phyloP scores from a whole-genome alignment of 2,329 filamentous ascomycete genomes.

The Epichloe uncinata region DNA sequence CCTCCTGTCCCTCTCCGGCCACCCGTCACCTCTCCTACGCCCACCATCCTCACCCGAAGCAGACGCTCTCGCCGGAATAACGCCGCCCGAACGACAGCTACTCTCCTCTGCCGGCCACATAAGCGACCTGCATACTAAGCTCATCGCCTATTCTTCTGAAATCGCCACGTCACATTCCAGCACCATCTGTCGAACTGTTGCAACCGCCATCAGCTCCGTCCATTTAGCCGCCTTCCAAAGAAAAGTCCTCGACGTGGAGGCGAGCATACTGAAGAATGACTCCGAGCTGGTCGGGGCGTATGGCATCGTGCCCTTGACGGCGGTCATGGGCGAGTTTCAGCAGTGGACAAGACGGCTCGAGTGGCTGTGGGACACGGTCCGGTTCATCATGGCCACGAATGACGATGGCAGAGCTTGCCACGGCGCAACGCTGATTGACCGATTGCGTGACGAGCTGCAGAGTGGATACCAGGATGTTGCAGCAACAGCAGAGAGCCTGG shows the following conservation, averaged over 20 bases:
- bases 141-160: slow-evolving; percentile 51
- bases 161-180: slow-evolving; percentile 63
- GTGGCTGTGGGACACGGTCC: slow-evolving; percentile 67
- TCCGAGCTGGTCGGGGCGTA: slow-evolving; percentile 76
- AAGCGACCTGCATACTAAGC: slow-evolving; percentile 61
- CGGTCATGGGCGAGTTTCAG: slow-evolving; percentile 72
- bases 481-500: slow-evolving; percentile 56
- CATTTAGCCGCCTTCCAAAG: slow-evolving; percentile 72
- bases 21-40: slow-evolving; percentile 77
- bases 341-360: slow-evolving; percentile 73
- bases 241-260: slow-evolving; percentile 76
- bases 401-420: slow-evolving; percentile 33
- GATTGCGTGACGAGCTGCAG: slow-evolving; percentile 59
- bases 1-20: slow-evolving; percentile 86
- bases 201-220: slow-evolving; percentile 58
- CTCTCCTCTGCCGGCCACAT: slow-evolving; percentile 65
- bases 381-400: slow-evolving; percentile 46
- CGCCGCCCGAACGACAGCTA: slow-evolving; percentile 72
- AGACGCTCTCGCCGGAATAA: slow-evolving; percentile 38
- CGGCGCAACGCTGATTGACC: slow-evolving; percentile 65
- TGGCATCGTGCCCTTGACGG: slow-evolving; percentile 82
- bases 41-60: slow-evolving; percentile 30
- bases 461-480: slow-evolving; percentile 86
- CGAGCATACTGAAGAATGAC: slow-evolving; percentile 61
- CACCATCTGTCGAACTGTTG: slow-evolving; percentile 76